Evolutionary conservation across 208 protist genomes (phyloP).

Genomic region (Trypanosoma vivax): DNA sequence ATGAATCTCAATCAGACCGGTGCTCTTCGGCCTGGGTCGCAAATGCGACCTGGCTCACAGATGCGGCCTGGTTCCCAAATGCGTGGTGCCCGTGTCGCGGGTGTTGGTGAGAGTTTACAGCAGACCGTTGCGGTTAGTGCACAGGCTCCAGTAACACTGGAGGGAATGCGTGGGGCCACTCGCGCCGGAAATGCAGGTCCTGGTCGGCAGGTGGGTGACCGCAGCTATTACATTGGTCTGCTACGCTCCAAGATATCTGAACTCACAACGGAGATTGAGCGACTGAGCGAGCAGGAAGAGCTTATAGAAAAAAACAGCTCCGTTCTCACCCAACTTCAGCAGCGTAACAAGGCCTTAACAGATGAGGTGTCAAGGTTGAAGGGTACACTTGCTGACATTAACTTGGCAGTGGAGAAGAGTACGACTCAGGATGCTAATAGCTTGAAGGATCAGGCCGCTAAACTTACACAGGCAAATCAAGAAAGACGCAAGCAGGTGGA

Average conservation of each 20-base stretch:
- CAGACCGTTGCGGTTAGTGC: conserved; percentile 67
- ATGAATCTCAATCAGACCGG: conserved; percentile 21
- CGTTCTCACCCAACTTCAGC: conserved; percentile 67
- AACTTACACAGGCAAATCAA: conserved; percentile 64
- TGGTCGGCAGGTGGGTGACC: conserved; percentile 81
- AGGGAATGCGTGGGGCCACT: conserved; percentile 80
- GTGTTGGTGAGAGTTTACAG: conserved; percentile 75
- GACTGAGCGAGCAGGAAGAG: conserved; percentile 79
- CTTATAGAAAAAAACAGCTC: conserved; percentile 73
- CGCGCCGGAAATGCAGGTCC: conserved; percentile 66
- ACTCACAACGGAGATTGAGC: conserved; percentile 82
- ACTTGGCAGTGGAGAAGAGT: conserved; percentile 67
- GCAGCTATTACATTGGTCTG: conserved; percentile 87
- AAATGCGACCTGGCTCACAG: conserved; percentile 48
- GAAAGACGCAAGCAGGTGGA: conserved; percentile 69
- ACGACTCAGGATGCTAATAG: conserved; percentile 53
- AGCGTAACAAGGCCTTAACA: conserved; percentile 56
- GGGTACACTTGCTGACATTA: conserved; percentile 72
- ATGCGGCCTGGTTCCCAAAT: conserved; percentile 69
- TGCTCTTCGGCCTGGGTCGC: conserved; percentile 30
- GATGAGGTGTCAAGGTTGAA: conserved; percentile 79
- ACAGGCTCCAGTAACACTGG: conserved; percentile 60
- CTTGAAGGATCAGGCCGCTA: conserved; percentile 60
- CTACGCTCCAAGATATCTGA: conserved; percentile 84
- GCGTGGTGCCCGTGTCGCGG: conserved; percentile 56